A percentile compares a stretch with the other conserved stretches of the same genome.
Evolutionary conservation across 371 early-diverging fungal species (phyloP).

Genomic region (Mycotypha africana): DNA sequence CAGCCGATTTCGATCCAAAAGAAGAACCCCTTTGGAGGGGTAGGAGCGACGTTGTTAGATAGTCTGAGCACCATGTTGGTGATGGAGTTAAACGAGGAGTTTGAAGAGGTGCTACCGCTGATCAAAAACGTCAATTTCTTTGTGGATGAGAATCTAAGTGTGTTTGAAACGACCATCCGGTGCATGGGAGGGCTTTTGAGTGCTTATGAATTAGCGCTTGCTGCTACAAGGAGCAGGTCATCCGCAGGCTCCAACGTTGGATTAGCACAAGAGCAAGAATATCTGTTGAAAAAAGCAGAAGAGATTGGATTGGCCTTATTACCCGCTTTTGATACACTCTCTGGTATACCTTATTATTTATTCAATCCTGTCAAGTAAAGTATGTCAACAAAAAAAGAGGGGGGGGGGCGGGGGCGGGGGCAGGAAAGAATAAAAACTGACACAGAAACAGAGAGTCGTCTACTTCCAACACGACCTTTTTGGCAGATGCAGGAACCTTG

Average conservation of each 20-base stretch:
- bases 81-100: conserved; percentile 77
- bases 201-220: conserved; percentile 55
- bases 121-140: conserved; percentile 43
- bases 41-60: conserved; percentile 75
- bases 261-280: too few relatives aligned
- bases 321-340: conserved; percentile 58
- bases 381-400: too few relatives aligned
- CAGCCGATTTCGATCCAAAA: conserved; percentile 34
- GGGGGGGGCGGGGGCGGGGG: too few relatives aligned
- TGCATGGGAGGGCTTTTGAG: conserved; percentile 69
- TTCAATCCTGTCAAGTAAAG: conserved; percentile 34
- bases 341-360: conserved; percentile 50
- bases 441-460: too few relatives aligned
- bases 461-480: too few relatives aligned
- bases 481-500: conserved; percentile 87
- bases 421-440: too few relatives aligned
- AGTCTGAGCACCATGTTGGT: conserved; percentile 80
- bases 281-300: conserved; percentile 45
- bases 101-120: conserved; percentile 54
- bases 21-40: too few relatives aligned
- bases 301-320: conserved; percentile 46
- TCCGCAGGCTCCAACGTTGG: too few relatives aligned
- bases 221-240: too few relatives aligned
- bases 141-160: conserved; percentile 13
- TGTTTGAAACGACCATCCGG: conserved; percentile 79